A percentile compares a stretch with the other conserved stretches of the same genome.
Evolutionary conservation across 1,139 yeast genomes (phyloP).

Genomic region (Komagataea norvegica): DNA sequence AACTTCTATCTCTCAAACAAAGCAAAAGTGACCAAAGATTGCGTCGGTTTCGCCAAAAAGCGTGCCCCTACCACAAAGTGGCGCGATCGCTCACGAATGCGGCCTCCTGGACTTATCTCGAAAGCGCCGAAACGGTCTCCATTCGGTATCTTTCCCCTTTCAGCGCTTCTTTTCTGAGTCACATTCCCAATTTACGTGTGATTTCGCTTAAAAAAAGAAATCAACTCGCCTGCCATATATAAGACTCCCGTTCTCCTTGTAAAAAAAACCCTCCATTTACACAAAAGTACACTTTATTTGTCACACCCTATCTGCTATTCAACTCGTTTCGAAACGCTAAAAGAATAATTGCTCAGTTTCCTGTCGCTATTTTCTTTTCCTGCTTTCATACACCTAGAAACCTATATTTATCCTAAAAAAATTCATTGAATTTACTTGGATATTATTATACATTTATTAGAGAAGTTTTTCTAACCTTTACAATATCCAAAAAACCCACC

Average conservation of each 20-base stretch:
- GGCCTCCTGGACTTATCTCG: neutral
- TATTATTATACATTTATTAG: neutral
- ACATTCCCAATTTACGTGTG: constrained; percentile 3
- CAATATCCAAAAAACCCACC: neutral
- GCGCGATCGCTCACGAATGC: neutral
- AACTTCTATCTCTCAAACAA: too few species aligned
- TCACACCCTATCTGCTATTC: too few species aligned
- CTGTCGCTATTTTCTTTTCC: neutral
- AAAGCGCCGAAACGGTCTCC: neutral
- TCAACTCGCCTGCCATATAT: constrained; percentile 1
- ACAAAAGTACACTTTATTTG: neutral
- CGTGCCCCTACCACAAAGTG: neutral
- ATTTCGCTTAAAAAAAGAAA: constrained; percentile 9
- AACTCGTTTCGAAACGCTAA: neutral
- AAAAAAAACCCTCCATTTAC: neutral
- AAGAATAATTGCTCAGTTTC: neutral
- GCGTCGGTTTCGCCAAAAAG: neutral
- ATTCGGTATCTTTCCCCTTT: neutral
- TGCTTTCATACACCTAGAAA: too few species aligned
- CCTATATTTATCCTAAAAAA: neutral
- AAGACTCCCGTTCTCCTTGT: constrained; percentile 3
- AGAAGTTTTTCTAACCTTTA: neutral
- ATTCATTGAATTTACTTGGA: neutral
- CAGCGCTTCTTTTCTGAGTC: constrained; percentile 6
- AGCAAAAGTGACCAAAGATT: too few species aligned